These are phyloP conservation scores for Gonapodya sp. DNA, from an alignment of 192 early-diverging fungal genomes.

Conservation along the genomic window DNA sequence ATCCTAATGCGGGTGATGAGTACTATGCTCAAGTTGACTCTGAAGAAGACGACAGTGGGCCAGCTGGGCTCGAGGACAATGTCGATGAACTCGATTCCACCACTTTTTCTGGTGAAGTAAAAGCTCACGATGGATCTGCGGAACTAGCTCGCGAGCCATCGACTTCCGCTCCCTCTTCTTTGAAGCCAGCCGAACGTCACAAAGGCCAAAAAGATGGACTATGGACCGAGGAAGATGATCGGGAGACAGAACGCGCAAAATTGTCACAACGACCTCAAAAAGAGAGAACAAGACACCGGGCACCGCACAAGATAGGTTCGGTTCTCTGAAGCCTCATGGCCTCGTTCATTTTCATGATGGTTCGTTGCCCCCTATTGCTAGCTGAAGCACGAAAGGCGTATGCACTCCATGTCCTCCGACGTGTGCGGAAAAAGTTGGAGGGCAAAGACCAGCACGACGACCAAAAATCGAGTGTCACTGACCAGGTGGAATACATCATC, in stretches of 20 bases:
- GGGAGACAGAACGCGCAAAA: not conserved
- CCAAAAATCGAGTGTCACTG: slow-evolving; percentile 43
- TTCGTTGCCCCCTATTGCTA: not conserved
- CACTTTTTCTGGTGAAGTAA: no score
- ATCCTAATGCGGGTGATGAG: not conserved
- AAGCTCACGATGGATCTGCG: no score
- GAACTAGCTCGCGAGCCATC: no score
- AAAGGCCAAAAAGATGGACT: not conserved
- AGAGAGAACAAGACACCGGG: not conserved
- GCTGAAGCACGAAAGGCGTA: slow-evolving; percentile 41
- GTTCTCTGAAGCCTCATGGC: not conserved
- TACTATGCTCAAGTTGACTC: no score
- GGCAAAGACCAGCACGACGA: slow-evolving; percentile 43
- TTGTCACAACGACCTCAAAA: not conserved
- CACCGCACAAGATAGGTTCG: not conserved
- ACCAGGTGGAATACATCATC: slow-evolving; percentile 54
- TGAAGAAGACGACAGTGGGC: not conserved
- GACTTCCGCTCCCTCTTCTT: no score
- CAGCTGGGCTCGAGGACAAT: not conserved
- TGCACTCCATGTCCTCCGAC: slow-evolving; percentile 50
- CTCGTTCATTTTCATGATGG: not conserved
- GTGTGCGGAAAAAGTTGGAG: slow-evolving; percentile 56
- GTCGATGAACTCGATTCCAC: not conserved
- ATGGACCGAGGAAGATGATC: not conserved
- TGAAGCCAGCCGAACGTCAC: no score